phyloP scores from a whole-genome alignment of 2,329 filamentous ascomycete species.

The Zasmidium angulare region DNA sequence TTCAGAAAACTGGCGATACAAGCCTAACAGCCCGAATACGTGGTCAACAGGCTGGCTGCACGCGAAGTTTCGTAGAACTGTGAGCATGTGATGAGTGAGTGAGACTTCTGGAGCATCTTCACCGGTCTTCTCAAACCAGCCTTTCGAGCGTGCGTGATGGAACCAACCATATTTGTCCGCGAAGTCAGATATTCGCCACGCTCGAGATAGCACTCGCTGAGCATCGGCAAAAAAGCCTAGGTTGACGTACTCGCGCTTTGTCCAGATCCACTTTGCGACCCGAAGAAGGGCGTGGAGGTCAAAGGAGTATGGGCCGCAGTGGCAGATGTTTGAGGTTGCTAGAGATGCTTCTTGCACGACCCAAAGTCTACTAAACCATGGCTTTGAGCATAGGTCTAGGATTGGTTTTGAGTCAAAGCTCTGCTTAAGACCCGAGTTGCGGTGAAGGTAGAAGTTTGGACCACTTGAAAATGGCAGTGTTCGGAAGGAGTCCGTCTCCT shows the following conservation, averaged over 20 bases:
- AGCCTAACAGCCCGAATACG: neutral
- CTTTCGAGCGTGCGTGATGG: neutral
- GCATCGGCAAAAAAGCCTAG: neutral
- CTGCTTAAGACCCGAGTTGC: neutral
- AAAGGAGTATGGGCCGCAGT: neutral
- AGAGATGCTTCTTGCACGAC: slow-evolving; percentile 1
- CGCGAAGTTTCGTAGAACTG: neutral
- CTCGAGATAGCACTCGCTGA: neutral
- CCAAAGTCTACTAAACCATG: neutral
- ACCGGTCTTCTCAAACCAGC: neutral
- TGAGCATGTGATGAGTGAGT: neutral
- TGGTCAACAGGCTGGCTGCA: neutral
- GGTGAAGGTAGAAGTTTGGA: neutral
- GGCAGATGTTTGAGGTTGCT: neutral
- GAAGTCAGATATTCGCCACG: neutral
- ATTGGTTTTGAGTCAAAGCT: neutral
- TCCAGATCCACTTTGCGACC: neutral
- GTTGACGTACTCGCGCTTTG: neutral
- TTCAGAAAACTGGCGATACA: neutral
- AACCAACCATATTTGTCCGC: neutral
- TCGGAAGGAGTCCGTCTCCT: neutral
- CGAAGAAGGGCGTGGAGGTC: neutral
- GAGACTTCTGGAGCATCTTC: neutral
- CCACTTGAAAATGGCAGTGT: neutral
- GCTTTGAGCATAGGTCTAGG: neutral